Evolutionary conservation across 2,329 filamentous ascomycete genomes (phyloP).

Genomic region (Fulvia fulva): DNA sequence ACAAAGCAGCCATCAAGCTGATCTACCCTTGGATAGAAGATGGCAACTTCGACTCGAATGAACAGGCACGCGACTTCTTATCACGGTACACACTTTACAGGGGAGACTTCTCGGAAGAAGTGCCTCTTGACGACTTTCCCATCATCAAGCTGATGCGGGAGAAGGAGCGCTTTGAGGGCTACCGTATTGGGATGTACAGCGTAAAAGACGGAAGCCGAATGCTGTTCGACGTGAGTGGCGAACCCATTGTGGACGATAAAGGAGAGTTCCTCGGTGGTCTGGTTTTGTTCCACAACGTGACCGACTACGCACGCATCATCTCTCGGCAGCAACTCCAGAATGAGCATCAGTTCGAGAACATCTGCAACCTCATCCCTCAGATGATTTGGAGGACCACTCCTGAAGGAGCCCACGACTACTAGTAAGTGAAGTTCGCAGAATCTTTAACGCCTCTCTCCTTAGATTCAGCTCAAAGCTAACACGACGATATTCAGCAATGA

Average conservation of each 20-base stretch:
- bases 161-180: conserved; percentile 55
- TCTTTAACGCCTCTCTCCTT: neutral
- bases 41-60: conserved; percentile 35
- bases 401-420: conserved; percentile 67
- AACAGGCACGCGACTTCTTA: conserved; percentile 50
- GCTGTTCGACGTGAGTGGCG: conserved; percentile 63
- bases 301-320: conserved; percentile 65
- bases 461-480: neutral
- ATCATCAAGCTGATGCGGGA: conserved; percentile 62
- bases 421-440: conserved; percentile 42
- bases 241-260: conserved; percentile 62
- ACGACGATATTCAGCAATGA: conserved; percentile 32
- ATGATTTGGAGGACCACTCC: conserved; percentile 66
- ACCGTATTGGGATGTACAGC: conserved; percentile 62
- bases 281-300: conserved; percentile 69
- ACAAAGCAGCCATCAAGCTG: conserved; percentile 55
- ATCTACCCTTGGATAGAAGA: conserved; percentile 34
- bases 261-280: conserved; percentile 72
- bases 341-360: conserved; percentile 69
- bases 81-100: conserved; percentile 59
- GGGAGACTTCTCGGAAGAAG: conserved; percentile 59
- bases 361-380: conserved; percentile 60
- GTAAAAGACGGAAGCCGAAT: conserved; percentile 50
- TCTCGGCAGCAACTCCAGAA: conserved; percentile 65
- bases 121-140: conserved; percentile 61